phyloP scores from a whole-genome alignment of 75 land plant genomes.

The Cunninghamia lanceolata region DNA sequence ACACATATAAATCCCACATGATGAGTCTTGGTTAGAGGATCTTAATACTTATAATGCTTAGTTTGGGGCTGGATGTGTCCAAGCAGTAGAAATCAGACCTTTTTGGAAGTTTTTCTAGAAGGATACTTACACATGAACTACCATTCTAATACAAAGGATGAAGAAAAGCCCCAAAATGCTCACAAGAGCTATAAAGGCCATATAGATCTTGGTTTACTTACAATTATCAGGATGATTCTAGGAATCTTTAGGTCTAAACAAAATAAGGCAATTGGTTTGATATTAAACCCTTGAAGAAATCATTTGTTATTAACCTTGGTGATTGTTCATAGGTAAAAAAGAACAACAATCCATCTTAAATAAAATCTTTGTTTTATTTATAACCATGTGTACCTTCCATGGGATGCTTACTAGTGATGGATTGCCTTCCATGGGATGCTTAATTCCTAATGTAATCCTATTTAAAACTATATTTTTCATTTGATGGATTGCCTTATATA shows the following conservation, averaged over 20 bases:
- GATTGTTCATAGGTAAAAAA: slow-evolving; percentile 40
- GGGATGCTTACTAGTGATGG: no score
- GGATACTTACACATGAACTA: slow-evolving; percentile 45
- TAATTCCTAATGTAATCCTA: not conserved
- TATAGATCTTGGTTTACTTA: slow-evolving; percentile 52
- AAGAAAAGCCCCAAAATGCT: not conserved
- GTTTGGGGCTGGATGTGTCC: slow-evolving; percentile 30
- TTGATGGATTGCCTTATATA: no score
- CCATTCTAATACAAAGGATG: slow-evolving; percentile 1
- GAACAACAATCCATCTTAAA: not conserved
- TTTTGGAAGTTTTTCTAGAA: slow-evolving; percentile 37
- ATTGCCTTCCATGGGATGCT: no score
- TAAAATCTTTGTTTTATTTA: not conserved
- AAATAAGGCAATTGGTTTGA: slow-evolving; percentile 53
- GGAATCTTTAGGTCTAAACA: slow-evolving; percentile 49
- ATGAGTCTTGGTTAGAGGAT: slow-evolving; percentile 32
- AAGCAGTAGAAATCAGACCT: slow-evolving; percentile 25
- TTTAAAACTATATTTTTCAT: no score
- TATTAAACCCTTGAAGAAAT: slow-evolving; percentile 31
- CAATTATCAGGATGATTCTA: slow-evolving; percentile 56
- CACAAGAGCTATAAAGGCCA: slow-evolving; percentile 30
- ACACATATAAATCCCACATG: slow-evolving; percentile 41
- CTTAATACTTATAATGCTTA: slow-evolving; percentile 14
- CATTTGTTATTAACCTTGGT: slow-evolving; percentile 61
- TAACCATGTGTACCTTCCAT: no score